These are phyloP conservation scores for Moesziomyces globuligerus DNA, from an alignment of 1,284 basidiomycete genomes.

Conservation along the genomic window DNA sequence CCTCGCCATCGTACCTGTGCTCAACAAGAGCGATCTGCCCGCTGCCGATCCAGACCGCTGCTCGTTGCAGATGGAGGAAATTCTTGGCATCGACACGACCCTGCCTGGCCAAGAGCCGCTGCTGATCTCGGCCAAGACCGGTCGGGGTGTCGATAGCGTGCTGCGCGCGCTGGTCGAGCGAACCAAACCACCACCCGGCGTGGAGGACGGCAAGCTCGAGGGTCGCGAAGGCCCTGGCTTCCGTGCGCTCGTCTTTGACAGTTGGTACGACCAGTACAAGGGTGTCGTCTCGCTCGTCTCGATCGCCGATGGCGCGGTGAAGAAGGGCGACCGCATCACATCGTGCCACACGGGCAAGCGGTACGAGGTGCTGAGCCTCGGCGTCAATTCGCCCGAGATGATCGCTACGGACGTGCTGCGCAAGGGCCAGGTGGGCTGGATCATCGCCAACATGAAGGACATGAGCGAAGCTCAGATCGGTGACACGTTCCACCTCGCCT, in stretches of 20 bases:
- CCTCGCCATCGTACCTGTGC: slow-evolving; percentile 86
- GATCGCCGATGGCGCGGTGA: slow-evolving; percentile 73
- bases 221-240: slow-evolving; percentile 52
- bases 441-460: slow-evolving; percentile 93
- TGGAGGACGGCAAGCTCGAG: slow-evolving; percentile 41
- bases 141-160: slow-evolving; percentile 79
- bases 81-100: slow-evolving; percentile 73
- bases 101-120: slow-evolving; percentile 51
- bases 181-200: slow-evolving; percentile 67
- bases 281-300: slow-evolving; percentile 94
- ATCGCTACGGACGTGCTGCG: slow-evolving; percentile 71
- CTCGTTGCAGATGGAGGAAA: slow-evolving; percentile 50
- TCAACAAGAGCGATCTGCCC: slow-evolving; percentile 81
- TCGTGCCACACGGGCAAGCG: slow-evolving; percentile 87
- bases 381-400: slow-evolving; percentile 82
- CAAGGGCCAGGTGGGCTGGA: slow-evolving; percentile 85
- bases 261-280: slow-evolving; percentile 92
- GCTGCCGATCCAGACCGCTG: slow-evolving; percentile 50
- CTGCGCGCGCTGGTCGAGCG: slow-evolving; percentile 82
- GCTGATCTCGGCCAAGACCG: slow-evolving; percentile 84
- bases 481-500: slow-evolving; percentile 86
- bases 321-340: slow-evolving; percentile 74
- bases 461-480: slow-evolving; percentile 94
- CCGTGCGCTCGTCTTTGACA: slow-evolving; percentile 89
- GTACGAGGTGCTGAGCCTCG: slow-evolving; percentile 91